Evolutionary conservation across 345 rosid genomes (phyloP), one percentile per base, ranked within the genome.

Genomic region (Salix suchowensis): DNA sequence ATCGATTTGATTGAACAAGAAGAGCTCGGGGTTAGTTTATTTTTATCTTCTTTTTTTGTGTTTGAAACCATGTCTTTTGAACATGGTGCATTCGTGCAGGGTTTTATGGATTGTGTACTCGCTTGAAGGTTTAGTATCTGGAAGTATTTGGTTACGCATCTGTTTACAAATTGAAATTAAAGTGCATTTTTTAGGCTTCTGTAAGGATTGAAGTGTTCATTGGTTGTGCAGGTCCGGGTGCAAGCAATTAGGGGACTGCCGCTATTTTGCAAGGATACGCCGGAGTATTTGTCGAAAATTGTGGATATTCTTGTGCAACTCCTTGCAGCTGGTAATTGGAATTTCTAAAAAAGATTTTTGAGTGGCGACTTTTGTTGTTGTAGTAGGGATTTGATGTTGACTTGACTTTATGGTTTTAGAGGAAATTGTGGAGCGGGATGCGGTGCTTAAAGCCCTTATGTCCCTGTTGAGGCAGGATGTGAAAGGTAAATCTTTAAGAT

Each of bases 161-260:
- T 40, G 52, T 19, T 55, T 19, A 34, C 8, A 0, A 58, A n/a
- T 24, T 58, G 4, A 58, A 58, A 58, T 11, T 23, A 21, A n/a
- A 21, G 12, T 10, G 28, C 14, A 6, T 30, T 36, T 40, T 75
- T 32, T 66, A 36, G 16, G 46, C 52, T 75, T 74, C 30, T 55
- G 62, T 26, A 68, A 14, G 52, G 46, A 30, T 42, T 70, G n/a
- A 13, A 62, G 24, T 65, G 5, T 32, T 64, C 5, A 34, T 39
- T 50, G 40, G 65, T 26, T 2, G 1, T 54, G 46, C 76, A 96
- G 99, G 98, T 94, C n/a, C 89, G 98, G 34, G 98, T 96, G 81
- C 99, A 94, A 85, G 99, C 98, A 7, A 94, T 96, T 58, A 88
- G 99, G 12, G 99, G 97, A 37, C 92, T 96, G 78, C 98, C 98